A percentile compares a stretch with the other conserved stretches of the same genome.
phyloP scores from a whole-genome alignment of 2,329 filamentous ascomycete species.

The Talaromyces sp. region DNA sequence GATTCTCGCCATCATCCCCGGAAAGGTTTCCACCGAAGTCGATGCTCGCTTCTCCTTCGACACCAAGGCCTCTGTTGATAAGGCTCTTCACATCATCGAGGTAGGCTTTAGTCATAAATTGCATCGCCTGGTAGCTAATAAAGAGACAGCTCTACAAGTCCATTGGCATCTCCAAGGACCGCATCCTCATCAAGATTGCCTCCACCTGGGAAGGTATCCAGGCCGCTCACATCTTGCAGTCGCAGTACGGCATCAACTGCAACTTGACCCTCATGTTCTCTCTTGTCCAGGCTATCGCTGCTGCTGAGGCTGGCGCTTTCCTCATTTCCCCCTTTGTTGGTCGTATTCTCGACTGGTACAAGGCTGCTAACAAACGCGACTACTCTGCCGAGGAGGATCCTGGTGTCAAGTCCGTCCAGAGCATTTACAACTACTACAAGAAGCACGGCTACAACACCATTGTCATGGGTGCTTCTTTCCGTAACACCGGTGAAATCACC shows the following conservation, averaged over 20 bases:
- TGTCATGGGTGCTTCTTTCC: constrained; percentile 99
- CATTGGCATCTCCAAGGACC: constrained; percentile 86
- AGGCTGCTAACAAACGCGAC: constrained; percentile 90
- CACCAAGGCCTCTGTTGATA: constrained; percentile 84
- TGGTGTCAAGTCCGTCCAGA: constrained; percentile 88
- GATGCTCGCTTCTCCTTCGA: constrained; percentile 95
- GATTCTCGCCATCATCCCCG: constrained; percentile 94
- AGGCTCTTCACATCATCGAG: constrained; percentile 95
- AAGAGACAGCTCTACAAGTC: constrained; percentile 81
- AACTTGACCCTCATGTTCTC: constrained; percentile 99
- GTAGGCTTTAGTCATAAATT: constrained; percentile 47
- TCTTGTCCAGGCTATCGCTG: constrained; percentile 86
- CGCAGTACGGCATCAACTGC: constrained; percentile 93
- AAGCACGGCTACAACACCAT: constrained; percentile 99
- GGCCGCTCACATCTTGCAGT: constrained; percentile 94
- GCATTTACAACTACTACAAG: constrained; percentile 99
- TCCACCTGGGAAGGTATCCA: constrained; percentile 99
- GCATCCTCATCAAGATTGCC: constrained; percentile 96
- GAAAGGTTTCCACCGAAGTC: constrained; percentile 98
- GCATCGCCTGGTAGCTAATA: constrained; percentile 1
- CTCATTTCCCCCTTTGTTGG: constrained; percentile 99
- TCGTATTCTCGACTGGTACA: constrained; percentile 99
- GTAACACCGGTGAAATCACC: constrained; percentile 92
- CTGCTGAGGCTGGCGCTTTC: constrained; percentile 91
- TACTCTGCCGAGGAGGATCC: constrained; percentile 89